Evolutionary conservation across 768 basidiomycete species (phyloP).

Genomic region (Serendipita sp.): DNA sequence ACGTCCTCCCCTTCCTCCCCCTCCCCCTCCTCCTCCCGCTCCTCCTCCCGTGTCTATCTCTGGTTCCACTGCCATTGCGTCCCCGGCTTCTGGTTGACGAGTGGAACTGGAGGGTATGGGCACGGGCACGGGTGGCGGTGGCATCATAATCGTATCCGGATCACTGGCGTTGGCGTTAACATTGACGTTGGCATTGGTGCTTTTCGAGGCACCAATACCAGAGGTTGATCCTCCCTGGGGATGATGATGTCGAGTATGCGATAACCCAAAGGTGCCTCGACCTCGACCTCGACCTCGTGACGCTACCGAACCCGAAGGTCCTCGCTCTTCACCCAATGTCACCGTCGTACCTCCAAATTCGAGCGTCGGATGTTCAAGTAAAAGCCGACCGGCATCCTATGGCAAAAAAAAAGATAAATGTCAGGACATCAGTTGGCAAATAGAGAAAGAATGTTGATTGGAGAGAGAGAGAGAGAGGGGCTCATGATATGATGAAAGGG

Average conservation of each 20-base stretch:
- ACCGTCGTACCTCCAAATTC: conserved; percentile 48
- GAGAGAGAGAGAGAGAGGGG: background rate
- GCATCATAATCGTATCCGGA: background rate
- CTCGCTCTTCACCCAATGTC: conserved; percentile 37
- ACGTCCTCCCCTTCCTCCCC: background rate
- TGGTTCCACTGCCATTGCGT: too few species aligned
- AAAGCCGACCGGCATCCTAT: conserved; percentile 70
- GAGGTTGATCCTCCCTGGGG: too few species aligned
- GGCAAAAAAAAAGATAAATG: too few species aligned
- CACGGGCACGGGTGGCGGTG: background rate
- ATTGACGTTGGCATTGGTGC: too few species aligned
- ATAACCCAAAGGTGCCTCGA: background rate
- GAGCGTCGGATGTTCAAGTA: conserved; percentile 57
- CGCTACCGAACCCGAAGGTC: background rate
- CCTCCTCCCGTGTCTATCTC: background rate
- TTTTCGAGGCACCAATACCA: too few species aligned
- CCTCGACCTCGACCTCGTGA: background rate
- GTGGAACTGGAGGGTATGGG: too few species aligned
- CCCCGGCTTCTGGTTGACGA: too few species aligned
- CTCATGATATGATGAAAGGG: background rate
- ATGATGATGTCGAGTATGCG: background rate
- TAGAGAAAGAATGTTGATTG: background rate
- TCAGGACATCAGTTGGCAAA: background rate
- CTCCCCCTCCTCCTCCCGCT: background rate
- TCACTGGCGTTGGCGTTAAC: too few species aligned